Percentiles rank a stretch among this genome's conserved stretches.
phyloP scores from a whole-genome alignment of 371 early-diverging fungal genomes.

The Mucor sp. region DNA sequence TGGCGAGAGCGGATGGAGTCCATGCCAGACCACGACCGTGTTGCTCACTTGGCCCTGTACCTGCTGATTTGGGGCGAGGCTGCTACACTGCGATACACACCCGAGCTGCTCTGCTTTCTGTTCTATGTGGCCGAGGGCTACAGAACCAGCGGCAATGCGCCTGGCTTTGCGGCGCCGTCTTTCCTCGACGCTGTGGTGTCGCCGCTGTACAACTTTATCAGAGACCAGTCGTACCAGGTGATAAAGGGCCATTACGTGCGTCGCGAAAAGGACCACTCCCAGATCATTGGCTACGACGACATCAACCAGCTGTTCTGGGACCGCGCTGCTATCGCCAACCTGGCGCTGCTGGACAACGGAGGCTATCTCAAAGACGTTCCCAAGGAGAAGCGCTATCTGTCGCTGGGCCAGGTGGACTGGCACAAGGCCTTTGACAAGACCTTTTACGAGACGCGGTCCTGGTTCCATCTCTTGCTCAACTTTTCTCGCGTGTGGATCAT shows the following conservation, averaged over 20 bases:
- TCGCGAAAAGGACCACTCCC: conserved; percentile 79
- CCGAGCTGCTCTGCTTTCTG: conserved; percentile 83
- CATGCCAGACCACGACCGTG: conserved; percentile 67
- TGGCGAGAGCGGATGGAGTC: conserved; percentile 77
- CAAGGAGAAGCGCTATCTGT: conserved; percentile 61
- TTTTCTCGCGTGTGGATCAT: conserved; percentile 89
- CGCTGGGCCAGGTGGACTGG: conserved; percentile 70
- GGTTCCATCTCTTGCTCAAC: conserved; percentile 81
- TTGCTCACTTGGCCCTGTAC: conserved; percentile 78
- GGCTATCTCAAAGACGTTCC: conserved; percentile 60
- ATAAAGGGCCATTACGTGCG: conserved; percentile 75
- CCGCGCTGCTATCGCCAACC: conserved; percentile 62
- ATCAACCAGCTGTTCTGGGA: conserved; percentile 90
- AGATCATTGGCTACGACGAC: conserved; percentile 88
- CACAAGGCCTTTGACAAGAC: conserved; percentile 74
- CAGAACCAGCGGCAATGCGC: conserved; percentile 46
- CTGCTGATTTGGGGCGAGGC: conserved; percentile 91
- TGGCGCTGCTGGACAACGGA: conserved; percentile 58
- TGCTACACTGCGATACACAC: conserved; percentile 74
- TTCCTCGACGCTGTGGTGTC: conserved; percentile 72
- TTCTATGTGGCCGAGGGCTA: conserved; percentile 76
- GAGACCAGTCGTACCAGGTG: conserved; percentile 76
- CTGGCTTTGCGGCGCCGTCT: background rate
- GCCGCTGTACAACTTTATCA: conserved; percentile 78
- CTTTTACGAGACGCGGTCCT: conserved; percentile 83